phyloP scores from a whole-genome alignment of 1,284 basidiomycete species.

The Sanghuangporus weigelae region DNA sequence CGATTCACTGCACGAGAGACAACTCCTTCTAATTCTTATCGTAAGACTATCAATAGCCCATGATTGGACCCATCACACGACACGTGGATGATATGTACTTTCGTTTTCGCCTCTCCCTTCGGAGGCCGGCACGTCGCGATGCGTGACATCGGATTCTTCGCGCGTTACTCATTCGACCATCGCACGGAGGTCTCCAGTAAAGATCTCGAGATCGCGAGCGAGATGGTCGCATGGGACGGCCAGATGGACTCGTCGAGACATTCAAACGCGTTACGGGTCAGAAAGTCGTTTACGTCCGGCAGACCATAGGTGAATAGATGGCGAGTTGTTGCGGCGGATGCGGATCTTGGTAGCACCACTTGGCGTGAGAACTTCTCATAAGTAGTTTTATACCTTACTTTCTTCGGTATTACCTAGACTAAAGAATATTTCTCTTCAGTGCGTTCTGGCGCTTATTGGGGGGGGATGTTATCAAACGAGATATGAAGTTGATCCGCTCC shows the following conservation, averaged over 20 bases:
- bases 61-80: conserved; percentile 31
- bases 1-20: no score
- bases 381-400: background rate
- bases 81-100: conserved; percentile 38
- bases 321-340: conserved; percentile 27
- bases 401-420: background rate
- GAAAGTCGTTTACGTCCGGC: conserved; percentile 33
- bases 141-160: conserved; percentile 42
- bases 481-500: conserved; percentile 37
- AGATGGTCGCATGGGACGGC: conserved; percentile 40
- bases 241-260: conserved; percentile 29
- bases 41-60: background rate
- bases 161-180: conserved; percentile 42
- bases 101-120: conserved; percentile 38
- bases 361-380: conserved; percentile 35
- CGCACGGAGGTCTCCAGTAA: conserved; percentile 33
- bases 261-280: conserved; percentile 42
- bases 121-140: conserved; percentile 37
- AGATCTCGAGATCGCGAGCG: conserved; percentile 37
- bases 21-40: background rate
- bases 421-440: background rate
- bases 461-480: conserved; percentile 38
- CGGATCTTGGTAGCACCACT: conserved; percentile 6
- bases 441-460: conserved; percentile 37
- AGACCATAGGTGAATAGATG: conserved; percentile 38